These are phyloP conservation scores for Pontederia crassipes DNA, from an alignment of 176 grass and related monocot genomes.

Conservation along the genomic window DNA sequence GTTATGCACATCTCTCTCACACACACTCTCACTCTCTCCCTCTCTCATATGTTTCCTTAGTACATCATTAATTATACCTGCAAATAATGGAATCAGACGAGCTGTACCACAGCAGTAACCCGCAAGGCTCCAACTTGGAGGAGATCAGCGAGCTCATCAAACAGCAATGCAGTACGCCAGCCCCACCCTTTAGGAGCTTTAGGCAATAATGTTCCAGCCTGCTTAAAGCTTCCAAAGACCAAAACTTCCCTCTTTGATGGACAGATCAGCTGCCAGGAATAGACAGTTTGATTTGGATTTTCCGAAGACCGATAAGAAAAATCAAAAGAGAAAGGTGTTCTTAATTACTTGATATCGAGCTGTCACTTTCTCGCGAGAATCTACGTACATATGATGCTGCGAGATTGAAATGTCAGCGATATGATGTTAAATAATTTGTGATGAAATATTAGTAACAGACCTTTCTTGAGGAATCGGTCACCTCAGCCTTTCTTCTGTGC, in stretches of 20 bases:
- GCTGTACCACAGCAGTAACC: conserved; percentile 72
- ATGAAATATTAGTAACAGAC: conserved; percentile 29
- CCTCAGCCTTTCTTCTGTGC: conserved; percentile 82
- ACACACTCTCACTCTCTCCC: no score
- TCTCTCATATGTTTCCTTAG: no score
- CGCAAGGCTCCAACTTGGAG: conserved; percentile 75
- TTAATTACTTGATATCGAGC: conserved; percentile 80
- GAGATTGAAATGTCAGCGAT: conserved; percentile 15
- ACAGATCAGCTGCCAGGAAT: conserved; percentile 65
- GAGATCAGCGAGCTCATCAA: conserved; percentile 83
- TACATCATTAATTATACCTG: no score
- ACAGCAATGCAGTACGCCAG: conserved; percentile 90
- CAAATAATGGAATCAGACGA: conserved; percentile 36
- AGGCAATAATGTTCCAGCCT: conserved; percentile 75
- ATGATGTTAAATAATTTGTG: not conserved
- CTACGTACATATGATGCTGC: conserved; percentile 73
- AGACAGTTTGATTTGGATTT: not conserved
- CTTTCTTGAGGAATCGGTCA: conserved; percentile 68
- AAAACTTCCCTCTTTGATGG: conserved; percentile 89
- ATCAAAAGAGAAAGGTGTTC: not conserved
- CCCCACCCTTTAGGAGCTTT: conserved; percentile 98
- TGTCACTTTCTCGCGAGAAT: conserved; percentile 87
- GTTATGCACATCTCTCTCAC: no score
- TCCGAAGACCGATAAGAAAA: not conserved
- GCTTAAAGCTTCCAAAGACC: conserved; percentile 91